phyloP scores from a whole-genome alignment of 1,284 basidiomycete genomes.

The Coniferiporia sulphurascens region DNA sequence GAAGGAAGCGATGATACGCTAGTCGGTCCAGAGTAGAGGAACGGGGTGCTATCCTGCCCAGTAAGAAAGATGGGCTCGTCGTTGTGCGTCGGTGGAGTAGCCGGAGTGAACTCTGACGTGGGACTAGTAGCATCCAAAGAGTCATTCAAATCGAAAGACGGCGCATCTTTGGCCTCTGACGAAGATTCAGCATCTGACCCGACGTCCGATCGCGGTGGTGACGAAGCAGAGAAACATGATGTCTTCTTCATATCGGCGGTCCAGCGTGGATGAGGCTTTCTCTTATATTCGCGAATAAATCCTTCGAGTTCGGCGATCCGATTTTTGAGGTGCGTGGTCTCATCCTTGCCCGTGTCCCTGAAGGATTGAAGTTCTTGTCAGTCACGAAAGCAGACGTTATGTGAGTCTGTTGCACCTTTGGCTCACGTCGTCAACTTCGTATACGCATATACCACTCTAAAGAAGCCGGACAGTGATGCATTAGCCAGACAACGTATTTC shows the following conservation, averaged over 20 bases:
- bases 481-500: background rate
- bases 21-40: background rate
- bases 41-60: background rate
- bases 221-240: background rate
- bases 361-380: background rate
- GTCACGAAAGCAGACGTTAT: background rate
- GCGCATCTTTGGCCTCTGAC: background rate
- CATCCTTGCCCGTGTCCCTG: slow-evolving; percentile 21
- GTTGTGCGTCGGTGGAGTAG: slow-evolving; percentile 1
- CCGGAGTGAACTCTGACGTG: slow-evolving; percentile 4
- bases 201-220: slow-evolving; percentile 1
- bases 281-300: slow-evolving; percentile 34
- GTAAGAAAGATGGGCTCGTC: slow-evolving; percentile 6
- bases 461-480: background rate
- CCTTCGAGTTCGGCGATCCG: slow-evolving; percentile 41
- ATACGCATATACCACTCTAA: slow-evolving; percentile 39
- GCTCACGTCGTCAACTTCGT: slow-evolving; percentile 37
- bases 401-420: slow-evolving; percentile 21
- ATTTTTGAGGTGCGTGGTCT: slow-evolving; percentile 32
- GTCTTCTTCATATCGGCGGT: slow-evolving; percentile 2
- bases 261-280: slow-evolving; percentile 22
- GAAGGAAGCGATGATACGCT: background rate
- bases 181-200: slow-evolving; percentile 2
- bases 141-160: background rate
- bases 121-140: background rate